Percentiles rank a stretch among this genome's conserved stretches.
phyloP scores from a whole-genome alignment of 1,284 basidiomycete genomes.

The Sporisorium exsertum region DNA sequence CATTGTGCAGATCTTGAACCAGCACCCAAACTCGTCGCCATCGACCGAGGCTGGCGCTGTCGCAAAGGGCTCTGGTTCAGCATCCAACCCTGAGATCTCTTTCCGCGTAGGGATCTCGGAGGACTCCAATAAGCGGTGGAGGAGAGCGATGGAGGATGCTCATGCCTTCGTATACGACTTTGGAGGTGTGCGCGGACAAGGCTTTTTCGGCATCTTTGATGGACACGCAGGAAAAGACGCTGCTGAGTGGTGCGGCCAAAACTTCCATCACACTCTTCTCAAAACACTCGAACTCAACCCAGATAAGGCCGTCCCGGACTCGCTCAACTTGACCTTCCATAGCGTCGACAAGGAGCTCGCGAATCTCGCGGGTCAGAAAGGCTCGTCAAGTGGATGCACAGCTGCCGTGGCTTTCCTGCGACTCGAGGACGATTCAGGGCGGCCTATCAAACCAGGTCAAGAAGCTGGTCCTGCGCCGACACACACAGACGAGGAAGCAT shows the following conservation, averaged over 20 bases:
- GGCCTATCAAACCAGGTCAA: slow-evolving; percentile 49
- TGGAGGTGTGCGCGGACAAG: slow-evolving; percentile 88
- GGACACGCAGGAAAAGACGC: slow-evolving; percentile 98
- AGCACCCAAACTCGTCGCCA: slow-evolving; percentile 27
- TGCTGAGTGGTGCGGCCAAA: slow-evolving; percentile 96
- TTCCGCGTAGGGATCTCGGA: slow-evolving; percentile 87
- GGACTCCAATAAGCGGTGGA: slow-evolving; percentile 82
- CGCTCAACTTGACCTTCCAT: slow-evolving; percentile 93
- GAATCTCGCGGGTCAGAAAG: slow-evolving; percentile 83
- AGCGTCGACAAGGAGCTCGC: slow-evolving; percentile 86
- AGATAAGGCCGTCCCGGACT: slow-evolving; percentile 80
- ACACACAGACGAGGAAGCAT: slow-evolving; percentile 1
- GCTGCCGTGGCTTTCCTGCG: slow-evolving; percentile 97
- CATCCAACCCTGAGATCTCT: slow-evolving; percentile 13
- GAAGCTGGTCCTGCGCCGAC: background rate
- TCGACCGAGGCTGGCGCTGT: slow-evolving; percentile 4
- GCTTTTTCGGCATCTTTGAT: slow-evolving; percentile 97
- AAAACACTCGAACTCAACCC: slow-evolving; percentile 71
- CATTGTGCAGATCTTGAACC: slow-evolving; percentile 36
- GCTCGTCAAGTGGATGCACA: slow-evolving; percentile 95
- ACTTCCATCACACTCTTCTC: slow-evolving; percentile 83
- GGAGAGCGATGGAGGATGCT: slow-evolving; percentile 96
- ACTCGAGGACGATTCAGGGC: slow-evolving; percentile 78
- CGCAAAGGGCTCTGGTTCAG: slow-evolving; percentile 7
- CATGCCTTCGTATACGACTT: slow-evolving; percentile 96